Evolutionary conservation across 805 yeast species (phyloP).

Genomic region (Candida succiphila): DNA sequence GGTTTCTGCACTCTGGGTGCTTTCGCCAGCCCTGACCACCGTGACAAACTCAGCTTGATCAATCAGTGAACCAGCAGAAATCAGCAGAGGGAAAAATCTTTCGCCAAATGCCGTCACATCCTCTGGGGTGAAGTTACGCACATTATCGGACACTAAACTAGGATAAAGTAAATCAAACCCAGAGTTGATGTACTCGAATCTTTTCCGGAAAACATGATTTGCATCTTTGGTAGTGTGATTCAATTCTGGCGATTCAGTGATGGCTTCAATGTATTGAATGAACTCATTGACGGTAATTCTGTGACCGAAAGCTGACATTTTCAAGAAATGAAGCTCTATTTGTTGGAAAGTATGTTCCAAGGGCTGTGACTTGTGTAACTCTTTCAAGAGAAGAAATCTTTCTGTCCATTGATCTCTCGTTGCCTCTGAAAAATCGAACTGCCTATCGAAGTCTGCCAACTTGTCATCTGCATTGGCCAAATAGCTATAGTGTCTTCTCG

Average conservation of each 20-base stretch:
- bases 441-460: neutral
- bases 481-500: too few species aligned
- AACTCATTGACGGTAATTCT: slow-evolving; percentile 13
- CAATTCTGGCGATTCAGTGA: slow-evolving; percentile 20
- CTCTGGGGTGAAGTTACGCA: neutral
- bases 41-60: slow-evolving; percentile 13
- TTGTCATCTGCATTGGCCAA: too few species aligned
- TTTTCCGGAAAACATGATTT: slow-evolving; percentile 10
- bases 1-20: too few species aligned
- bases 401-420: slow-evolving; percentile 8
- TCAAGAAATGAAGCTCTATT: slow-evolving; percentile 13
- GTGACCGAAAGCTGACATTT: slow-evolving; percentile 20
- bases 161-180: slow-evolving; percentile 13
- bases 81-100: slow-evolving; percentile 14
- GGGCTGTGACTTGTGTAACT: slow-evolving; percentile 12
- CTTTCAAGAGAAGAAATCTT: slow-evolving; percentile 9
- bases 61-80: slow-evolving; percentile 18
- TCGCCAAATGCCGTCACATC: slow-evolving; percentile 1
- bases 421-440: slow-evolving; percentile 7
- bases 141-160: slow-evolving; percentile 7
- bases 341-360: slow-evolving; percentile 8
- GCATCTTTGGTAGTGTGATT: slow-evolving; percentile 5
- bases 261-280: slow-evolving; percentile 9
- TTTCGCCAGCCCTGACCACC: neutral
- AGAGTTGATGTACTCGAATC: slow-evolving; percentile 10